These are phyloP conservation scores for Boehmeria nivea DNA, from an alignment of 306 rosid species.

Conservation along the genomic window DNA sequence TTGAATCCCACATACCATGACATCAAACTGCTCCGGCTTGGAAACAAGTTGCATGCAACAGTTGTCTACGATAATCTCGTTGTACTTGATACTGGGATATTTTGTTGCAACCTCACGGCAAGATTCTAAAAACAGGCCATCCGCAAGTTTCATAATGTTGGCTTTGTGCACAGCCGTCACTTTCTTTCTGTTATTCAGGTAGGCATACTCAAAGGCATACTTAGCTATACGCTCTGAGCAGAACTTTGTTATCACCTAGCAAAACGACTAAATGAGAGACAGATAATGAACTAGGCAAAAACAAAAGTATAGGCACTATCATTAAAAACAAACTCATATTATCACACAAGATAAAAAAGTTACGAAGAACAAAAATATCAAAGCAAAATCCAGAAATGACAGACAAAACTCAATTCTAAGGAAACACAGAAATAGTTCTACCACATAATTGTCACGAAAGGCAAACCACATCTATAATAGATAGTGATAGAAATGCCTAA, in stretches of 20 bases:
- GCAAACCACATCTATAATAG: no score
- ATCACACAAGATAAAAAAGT: no score
- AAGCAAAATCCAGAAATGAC: background rate
- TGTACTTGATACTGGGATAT: constrained; percentile 55
- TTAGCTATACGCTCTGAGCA: constrained; percentile 82
- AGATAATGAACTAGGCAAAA: background rate
- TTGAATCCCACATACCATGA: constrained; percentile 53
- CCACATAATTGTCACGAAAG: no score
- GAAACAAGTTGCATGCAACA: constrained; percentile 96
- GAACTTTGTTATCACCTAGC: constrained; percentile 90
- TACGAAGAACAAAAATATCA: background rate
- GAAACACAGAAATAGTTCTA: no score
- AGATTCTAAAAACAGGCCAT: constrained; percentile 84
- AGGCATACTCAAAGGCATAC: constrained; percentile 91
- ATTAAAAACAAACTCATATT: background rate
- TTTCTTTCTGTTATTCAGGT: constrained; percentile 77
- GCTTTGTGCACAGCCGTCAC: constrained; percentile 98
- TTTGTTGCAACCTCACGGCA: constrained; percentile 70
- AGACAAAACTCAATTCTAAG: no score
- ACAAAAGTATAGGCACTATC: no score
- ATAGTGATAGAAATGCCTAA: no score
- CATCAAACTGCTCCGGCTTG: constrained; percentile 87
- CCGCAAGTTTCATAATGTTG: constrained; percentile 93
- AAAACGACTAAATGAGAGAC: constrained; percentile 28
- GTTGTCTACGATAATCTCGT: constrained; percentile 72